Evolutionary conservation across 1,284 basidiomycete species (phyloP).

Genomic region (Ceratobasidium papillatum): DNA sequence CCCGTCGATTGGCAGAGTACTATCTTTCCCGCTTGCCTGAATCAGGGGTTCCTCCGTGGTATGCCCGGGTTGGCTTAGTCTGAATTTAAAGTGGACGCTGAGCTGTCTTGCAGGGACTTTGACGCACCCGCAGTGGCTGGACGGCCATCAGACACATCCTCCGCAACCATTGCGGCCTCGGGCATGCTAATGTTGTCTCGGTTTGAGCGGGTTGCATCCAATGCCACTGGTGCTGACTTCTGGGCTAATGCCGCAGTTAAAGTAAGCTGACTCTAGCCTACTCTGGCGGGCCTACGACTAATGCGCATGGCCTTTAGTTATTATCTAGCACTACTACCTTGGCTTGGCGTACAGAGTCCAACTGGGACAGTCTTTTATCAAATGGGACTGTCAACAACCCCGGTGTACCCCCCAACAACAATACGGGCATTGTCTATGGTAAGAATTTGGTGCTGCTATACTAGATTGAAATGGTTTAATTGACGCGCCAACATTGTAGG

Average conservation of each 20-base stretch:
- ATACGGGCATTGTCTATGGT: constrained; percentile 72
- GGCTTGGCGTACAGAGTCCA: constrained; percentile 57
- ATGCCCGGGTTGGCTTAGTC: constrained; percentile 1
- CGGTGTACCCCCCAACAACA: constrained; percentile 58
- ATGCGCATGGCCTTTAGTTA: constrained; percentile 53
- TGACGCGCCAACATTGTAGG: constrained; percentile 47
- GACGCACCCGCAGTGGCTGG: constrained; percentile 65
- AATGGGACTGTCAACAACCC: constrained; percentile 73
- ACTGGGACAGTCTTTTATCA: constrained; percentile 68
- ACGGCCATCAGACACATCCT: constrained; percentile 67
- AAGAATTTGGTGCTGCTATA: not conserved
- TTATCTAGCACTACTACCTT: constrained; percentile 61
- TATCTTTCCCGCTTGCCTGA: constrained; percentile 66
- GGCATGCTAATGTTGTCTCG: constrained; percentile 67
- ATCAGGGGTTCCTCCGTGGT: constrained; percentile 72
- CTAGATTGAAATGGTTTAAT: not conserved
- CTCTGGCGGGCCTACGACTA: not conserved
- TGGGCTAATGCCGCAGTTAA: constrained; percentile 63
- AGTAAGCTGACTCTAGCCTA: constrained; percentile 50
- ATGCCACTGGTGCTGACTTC: constrained; percentile 52
- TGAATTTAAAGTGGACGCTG: not conserved
- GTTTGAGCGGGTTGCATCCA: constrained; percentile 57
- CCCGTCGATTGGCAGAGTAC: constrained; percentile 64
- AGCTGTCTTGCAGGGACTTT: constrained; percentile 65
- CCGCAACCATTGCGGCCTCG: constrained; percentile 66